Percentiles rank a stretch among this genome's conserved stretches.
Conservation (phyloP, 371 early-diverging fungal species). For the Apophysomyces elegans region DNA sequence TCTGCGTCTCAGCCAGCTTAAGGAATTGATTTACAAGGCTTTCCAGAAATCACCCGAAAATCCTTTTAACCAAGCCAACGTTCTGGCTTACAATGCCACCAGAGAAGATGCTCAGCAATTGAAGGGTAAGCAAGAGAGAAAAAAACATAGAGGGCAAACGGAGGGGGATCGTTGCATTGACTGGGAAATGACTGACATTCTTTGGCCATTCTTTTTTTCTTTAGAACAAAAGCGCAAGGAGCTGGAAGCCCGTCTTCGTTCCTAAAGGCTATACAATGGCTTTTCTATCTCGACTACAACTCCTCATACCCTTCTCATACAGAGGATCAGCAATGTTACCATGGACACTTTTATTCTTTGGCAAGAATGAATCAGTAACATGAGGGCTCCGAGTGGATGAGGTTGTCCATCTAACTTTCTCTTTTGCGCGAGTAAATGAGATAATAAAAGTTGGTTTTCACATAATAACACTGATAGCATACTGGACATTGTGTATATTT, state of each 20-base stretch:
- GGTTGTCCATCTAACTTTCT: not conserved
- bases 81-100: constrained; percentile 74
- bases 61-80: constrained; percentile 80
- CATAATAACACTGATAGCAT: not conserved
- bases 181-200: not conserved
- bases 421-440: constrained; percentile 1
- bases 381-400: not conserved
- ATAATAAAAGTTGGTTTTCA: not conserved
- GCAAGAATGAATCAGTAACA: constrained; percentile 7
- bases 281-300: not conserved
- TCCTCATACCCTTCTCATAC: not conserved
- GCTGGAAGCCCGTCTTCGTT: constrained; percentile 42
- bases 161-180: not conserved
- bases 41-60: constrained; percentile 87
- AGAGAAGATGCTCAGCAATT: constrained; percentile 54
- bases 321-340: constrained; percentile 3
- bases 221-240: constrained; percentile 33
- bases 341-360: constrained; percentile 2
- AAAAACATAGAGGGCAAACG: not conserved
- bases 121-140: constrained; percentile 33
- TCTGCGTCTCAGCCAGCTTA: constrained; percentile 75
- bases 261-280: not conserved
- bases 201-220: not conserved
- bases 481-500: no score
- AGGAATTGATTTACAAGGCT: constrained; percentile 76